Evolutionary conservation across 2,329 filamentous ascomycete genomes (phyloP).

Genomic region (Fonsecaea nubica): DNA sequence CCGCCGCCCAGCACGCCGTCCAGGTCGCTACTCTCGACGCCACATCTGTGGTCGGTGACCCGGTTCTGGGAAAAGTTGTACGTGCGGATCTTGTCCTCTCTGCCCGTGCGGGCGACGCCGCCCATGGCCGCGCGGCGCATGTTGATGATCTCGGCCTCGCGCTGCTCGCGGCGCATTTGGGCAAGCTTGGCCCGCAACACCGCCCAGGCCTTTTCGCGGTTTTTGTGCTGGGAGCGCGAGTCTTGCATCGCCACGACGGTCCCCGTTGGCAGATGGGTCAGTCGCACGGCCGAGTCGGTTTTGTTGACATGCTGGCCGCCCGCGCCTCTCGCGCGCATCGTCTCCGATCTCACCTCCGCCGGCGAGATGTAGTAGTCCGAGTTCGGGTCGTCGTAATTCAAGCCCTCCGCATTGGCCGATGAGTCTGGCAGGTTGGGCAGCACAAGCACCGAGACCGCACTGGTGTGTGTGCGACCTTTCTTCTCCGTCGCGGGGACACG

Average conservation of each 20-base stretch:
- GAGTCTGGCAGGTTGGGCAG: conserved; percentile 76
- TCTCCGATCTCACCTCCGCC: conserved; percentile 80
- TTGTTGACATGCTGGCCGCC: conserved; percentile 99
- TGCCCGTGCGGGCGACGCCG: conserved; percentile 77
- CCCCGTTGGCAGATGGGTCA: conserved; percentile 88
- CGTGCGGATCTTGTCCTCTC: conserved; percentile 91
- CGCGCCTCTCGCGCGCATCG: conserved; percentile 89
- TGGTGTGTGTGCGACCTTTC: conserved; percentile 91
- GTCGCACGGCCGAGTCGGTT: conserved; percentile 90
- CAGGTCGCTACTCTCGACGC: conserved; percentile 78
- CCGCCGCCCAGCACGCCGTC: conserved; percentile 79
- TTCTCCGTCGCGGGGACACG: conserved; percentile 89
- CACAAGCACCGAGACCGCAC: conserved; percentile 89
- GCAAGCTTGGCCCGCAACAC: conserved; percentile 82
- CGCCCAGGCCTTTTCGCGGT: conserved; percentile 86
- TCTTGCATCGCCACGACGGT: conserved; percentile 93
- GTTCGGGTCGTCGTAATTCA: conserved; percentile 78
- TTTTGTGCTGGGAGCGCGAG: conserved; percentile 84
- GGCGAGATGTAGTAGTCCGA: conserved; percentile 92
- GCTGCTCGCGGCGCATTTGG: conserved; percentile 76
- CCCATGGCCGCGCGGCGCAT: conserved; percentile 80
- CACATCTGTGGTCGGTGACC: conserved; percentile 87
- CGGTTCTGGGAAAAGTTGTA: conserved; percentile 83
- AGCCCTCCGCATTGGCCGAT: conserved; percentile 55
- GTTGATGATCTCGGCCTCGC: conserved; percentile 78